Conservation (phyloP, 176 grass and related monocot species). For the Oryza nivara region DNA sequence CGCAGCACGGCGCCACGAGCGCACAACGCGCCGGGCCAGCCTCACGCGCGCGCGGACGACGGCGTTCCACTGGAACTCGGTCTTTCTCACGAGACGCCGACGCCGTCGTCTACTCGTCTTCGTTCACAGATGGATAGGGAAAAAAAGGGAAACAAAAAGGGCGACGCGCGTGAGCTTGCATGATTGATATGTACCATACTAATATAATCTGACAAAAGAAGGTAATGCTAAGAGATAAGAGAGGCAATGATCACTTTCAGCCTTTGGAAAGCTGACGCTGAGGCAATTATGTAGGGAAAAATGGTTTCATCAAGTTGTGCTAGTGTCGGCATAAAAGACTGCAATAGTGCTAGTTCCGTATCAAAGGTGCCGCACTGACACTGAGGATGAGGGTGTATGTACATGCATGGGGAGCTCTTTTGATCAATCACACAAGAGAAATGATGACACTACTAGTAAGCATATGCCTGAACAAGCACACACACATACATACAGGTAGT, state of each 20-base stretch:
- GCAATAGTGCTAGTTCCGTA: slow-evolving; percentile 30
- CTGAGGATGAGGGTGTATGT: not conserved
- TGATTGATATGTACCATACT: not conserved
- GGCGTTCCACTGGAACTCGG: not conserved
- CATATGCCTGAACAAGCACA: not conserved
- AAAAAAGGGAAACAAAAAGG: not conserved
- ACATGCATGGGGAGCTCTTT: not conserved
- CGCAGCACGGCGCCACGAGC: not conserved
- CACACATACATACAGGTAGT: slow-evolving; percentile 3
- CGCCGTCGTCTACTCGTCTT: not conserved
- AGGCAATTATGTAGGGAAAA: not conserved
- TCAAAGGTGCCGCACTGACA: slow-evolving; percentile 15
- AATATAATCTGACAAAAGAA: slow-evolving; percentile 1
- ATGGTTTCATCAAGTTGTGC: slow-evolving; percentile 4
- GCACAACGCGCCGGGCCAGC: not conserved
- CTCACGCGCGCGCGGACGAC: not conserved
- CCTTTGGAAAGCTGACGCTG: not conserved
- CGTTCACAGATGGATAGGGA: not conserved
- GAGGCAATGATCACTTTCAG: slow-evolving; percentile 24
- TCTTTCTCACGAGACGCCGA: too few relatives aligned
- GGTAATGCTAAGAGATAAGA: not conserved
- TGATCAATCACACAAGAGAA: not conserved
- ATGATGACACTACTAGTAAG: not conserved
- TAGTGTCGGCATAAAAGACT: not conserved
- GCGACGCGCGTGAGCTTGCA: slow-evolving; percentile 12